Evolutionary conservation across 2,329 filamentous ascomycete genomes (phyloP), one percentile per base, ranked within the genome.

Genomic region (Cytospora piceicola): DNA sequence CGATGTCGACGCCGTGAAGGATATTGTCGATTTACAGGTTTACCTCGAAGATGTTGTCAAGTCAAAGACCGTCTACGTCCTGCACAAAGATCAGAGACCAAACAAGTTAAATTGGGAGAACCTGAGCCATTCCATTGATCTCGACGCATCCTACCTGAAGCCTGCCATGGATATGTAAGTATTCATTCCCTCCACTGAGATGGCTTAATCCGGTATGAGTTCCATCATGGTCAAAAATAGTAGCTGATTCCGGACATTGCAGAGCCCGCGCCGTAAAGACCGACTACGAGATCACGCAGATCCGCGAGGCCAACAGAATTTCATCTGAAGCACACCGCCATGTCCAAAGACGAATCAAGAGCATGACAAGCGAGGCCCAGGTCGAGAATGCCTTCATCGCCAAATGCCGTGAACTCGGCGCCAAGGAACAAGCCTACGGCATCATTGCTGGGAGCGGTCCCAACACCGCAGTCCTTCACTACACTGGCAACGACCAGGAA

Each of bases 401-500:
- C 39, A 85, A 86, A 27, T 97, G 93, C 75, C 88, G 91, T 58
- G 84, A 89, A 9, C 82, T 85, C 61, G 91, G 90, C 68, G 90
- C 92, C 4, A 90, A 90, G 69, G 81, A 87, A 59, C 92, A 96
- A 79, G 89, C 94, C 0, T 99, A 99, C 75, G 87, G 89, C 56
- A 86, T 93, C n/a, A 97, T 99, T 71, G 92, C 92, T 55, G 94
- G 91, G 2, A 88, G 90, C 1, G 94, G 94, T 0, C 75, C 82
- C n/a, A 95, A 95, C 73, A 93, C 91, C 7, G 88, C 90, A 17
- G 94, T 91, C 0, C 81, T 98, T 51, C 95, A 99, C 77, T 99
- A 99, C 76, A 85, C 86, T 53, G 86, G 85, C 61, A 98, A 99
- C 75, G 84, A 96, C 72, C 85, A 90, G 71, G 78, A 88, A 1